Conservation (phyloP, 768 basidiomycete genomes). For the Tricholoma flavovirens region DNA sequence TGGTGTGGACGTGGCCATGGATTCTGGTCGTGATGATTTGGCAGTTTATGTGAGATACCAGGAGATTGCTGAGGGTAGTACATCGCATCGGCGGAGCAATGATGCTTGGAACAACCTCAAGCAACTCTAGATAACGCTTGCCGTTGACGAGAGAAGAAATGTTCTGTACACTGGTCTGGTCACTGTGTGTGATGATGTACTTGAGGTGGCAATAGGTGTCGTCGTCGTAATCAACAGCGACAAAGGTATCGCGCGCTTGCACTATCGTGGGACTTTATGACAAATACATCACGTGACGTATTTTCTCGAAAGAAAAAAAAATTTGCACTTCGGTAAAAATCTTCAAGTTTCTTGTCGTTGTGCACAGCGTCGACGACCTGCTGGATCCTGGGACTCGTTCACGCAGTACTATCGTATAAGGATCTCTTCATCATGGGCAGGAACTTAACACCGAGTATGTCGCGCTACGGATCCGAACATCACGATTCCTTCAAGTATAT, state of each 20-base stretch:
- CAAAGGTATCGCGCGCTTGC: constrained; percentile 16
- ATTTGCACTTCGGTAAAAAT: no score
- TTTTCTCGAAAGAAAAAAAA: no score
- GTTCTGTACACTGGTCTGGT: constrained; percentile 2
- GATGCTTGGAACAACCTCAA: constrained; percentile 11
- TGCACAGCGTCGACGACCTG: neutral
- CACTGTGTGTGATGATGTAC: constrained; percentile 13
- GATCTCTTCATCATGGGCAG: neutral
- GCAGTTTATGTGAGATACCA: constrained; percentile 70
- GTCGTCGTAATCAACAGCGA: constrained; percentile 10
- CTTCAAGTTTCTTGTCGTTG: neutral
- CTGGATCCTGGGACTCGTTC: neutral
- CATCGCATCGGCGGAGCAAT: constrained; percentile 48
- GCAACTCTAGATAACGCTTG: neutral
- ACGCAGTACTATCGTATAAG: neutral
- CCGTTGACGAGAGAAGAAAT: neutral
- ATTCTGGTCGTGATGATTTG: constrained; percentile 69
- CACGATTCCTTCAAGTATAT: constrained; percentile 5
- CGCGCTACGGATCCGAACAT: constrained; percentile 1
- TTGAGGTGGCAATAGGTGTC: constrained; percentile 10
- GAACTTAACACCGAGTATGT: neutral
- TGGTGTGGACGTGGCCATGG: constrained; percentile 66
- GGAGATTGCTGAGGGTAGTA: constrained; percentile 85
- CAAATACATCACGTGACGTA: constrained; percentile 13
- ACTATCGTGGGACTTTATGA: constrained; percentile 15